A percentile compares a stretch with the other conserved stretches of the same genome.
Conservation (phyloP, 441 rosid species). For the Oxalis stricta region DNA sequence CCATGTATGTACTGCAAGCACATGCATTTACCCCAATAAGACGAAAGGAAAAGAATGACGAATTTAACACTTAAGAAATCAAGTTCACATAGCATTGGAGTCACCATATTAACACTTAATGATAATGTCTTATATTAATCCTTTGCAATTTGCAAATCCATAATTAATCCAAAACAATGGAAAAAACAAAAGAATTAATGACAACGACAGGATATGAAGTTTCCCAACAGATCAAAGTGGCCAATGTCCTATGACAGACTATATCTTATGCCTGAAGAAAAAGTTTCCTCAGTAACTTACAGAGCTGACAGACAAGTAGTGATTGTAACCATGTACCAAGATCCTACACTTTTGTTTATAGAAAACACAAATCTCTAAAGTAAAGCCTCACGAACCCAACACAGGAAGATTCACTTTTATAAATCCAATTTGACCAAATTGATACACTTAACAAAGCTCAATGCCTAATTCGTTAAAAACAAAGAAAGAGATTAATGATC, state of each 20-base stretch:
- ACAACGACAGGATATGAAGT: too few relatives aligned
- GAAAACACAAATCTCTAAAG: not conserved
- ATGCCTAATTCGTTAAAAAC: too few relatives aligned
- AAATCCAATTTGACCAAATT: not conserved
- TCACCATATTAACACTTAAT: too few relatives aligned
- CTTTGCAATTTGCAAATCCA: too few relatives aligned
- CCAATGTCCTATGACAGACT: slow-evolving; percentile 12
- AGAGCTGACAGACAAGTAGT: slow-evolving; percentile 17
- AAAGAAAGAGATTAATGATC: not conserved
- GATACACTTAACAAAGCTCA: not conserved
- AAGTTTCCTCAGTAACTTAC: slow-evolving; percentile 13
- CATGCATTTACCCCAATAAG: not conserved
- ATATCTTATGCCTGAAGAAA: slow-evolving; percentile 21
- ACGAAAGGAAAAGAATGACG: not conserved
- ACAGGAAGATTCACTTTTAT: not conserved
- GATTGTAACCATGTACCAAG: slow-evolving; percentile 30
- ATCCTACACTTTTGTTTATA: slow-evolving; percentile 15
- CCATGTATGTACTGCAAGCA: slow-evolving; percentile 84
- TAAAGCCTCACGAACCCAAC: not conserved
- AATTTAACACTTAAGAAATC: slow-evolving; percentile 1
- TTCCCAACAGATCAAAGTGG: too few relatives aligned
- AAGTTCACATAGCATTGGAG: not conserved
- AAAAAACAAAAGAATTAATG: too few relatives aligned
- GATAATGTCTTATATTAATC: too few relatives aligned
- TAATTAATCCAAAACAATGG: not conserved